Percentiles rank a stretch among this genome's conserved stretches.
phyloP scores from a whole-genome alignment of 176 grass and related monocot genomes.

The Triticum turgidum region DNA sequence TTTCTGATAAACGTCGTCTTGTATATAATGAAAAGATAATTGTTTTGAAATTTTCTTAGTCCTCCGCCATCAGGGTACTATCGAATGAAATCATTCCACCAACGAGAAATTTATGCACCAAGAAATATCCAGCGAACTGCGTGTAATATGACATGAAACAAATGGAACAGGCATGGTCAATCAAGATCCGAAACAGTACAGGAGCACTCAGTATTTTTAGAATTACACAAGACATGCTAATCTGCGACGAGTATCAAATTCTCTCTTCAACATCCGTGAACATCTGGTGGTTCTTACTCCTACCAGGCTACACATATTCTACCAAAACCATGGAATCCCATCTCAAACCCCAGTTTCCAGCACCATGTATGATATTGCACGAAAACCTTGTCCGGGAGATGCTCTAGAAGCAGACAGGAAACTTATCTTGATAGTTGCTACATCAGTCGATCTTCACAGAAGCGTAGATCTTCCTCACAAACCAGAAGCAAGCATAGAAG shows the following conservation, averaged over 20 bases:
- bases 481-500: conserved; percentile 85
- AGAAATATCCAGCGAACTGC: not conserved
- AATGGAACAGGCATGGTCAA: not conserved
- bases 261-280: conserved; percentile 17
- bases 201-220: conserved; percentile 23
- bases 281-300: conserved; percentile 21
- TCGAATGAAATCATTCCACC: not conserved
- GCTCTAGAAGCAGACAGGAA: conserved; percentile 24
- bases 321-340: conserved; percentile 41
- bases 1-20: not conserved
- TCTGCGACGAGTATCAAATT: conserved; percentile 7
- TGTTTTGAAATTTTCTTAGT: not conserved
- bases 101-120: not conserved
- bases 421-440: not conserved
- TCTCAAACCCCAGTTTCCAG: conserved; percentile 28
- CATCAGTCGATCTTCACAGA: conserved; percentile 80
- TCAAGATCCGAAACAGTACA: conserved; percentile 22
- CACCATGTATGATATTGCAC: conserved; percentile 15
- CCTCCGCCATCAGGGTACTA: not conserved
- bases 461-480: conserved; percentile 76
- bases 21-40: not conserved
- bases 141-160: not conserved
- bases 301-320: conserved; percentile 46
- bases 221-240: conserved; percentile 29
- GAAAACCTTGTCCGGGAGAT: conserved; percentile 15